phyloP scores from a whole-genome alignment of 2,329 filamentous ascomycete genomes.

The Teratosphaeriaceae sp. region DNA sequence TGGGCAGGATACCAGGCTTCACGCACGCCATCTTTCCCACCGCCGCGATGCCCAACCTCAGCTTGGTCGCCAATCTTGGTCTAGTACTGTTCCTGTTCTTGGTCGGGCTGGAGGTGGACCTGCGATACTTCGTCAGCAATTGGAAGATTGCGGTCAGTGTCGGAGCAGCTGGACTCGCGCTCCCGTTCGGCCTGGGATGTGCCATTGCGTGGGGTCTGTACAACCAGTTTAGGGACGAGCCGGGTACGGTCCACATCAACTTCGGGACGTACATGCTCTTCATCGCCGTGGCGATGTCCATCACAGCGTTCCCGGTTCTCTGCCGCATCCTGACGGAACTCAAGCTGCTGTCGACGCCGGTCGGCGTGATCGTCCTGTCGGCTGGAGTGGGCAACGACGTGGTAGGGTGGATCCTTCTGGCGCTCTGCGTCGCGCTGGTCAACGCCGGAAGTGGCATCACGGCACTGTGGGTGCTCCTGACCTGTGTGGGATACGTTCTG shows the following conservation, averaged over 20 bases:
- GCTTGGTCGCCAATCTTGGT: conserved; percentile 74
- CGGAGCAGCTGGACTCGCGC: conserved; percentile 67
- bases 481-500: conserved; percentile 65
- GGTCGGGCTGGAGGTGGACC: conserved; percentile 79
- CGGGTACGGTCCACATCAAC: conserved; percentile 49
- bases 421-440: conserved; percentile 86
- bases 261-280: conserved; percentile 67
- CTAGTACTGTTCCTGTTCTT: conserved; percentile 81
- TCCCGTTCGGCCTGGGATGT: conserved; percentile 77
- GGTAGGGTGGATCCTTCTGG: conserved; percentile 83
- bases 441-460: conserved; percentile 78
- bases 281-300: conserved; percentile 87
- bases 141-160: conserved; percentile 76
- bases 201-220: conserved; percentile 78
- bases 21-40: conserved; percentile 67
- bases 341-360: conserved; percentile 73
- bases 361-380: conserved; percentile 82
- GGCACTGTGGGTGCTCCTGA: conserved; percentile 77
- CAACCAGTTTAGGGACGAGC: conserved; percentile 59
- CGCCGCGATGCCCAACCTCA: conserved; percentile 67
- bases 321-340: conserved; percentile 90
- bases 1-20: conserved; percentile 81
- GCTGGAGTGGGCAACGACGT: conserved; percentile 93
- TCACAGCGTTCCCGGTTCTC: conserved; percentile 83
- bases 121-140: conserved; percentile 69